These are phyloP conservation scores for Sclerotinia glacialis DNA, from an alignment of 2,329 filamentous ascomycete genomes.

Conservation along the genomic window DNA sequence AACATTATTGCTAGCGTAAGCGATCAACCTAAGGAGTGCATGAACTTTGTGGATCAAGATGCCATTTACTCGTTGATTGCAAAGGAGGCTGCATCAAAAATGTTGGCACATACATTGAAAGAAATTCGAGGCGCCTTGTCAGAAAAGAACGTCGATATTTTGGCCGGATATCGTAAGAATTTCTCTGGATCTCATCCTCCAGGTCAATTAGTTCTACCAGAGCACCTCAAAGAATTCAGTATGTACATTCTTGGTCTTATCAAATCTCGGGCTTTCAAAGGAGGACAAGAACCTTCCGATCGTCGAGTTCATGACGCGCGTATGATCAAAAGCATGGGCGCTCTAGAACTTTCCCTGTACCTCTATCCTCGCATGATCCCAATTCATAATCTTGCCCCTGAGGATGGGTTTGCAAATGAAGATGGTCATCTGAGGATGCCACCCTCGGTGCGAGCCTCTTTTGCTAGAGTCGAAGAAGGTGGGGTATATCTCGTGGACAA, in stretches of 20 bases:
- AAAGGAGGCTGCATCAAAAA: conserved; percentile 89
- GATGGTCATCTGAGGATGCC: conserved; percentile 80
- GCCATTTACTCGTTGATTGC: conserved; percentile 84
- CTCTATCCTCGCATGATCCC: conserved; percentile 93
- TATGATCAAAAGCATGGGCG: conserved; percentile 83
- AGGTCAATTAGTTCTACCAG: conserved; percentile 89
- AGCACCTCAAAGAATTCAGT: conserved; percentile 91
- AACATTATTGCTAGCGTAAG: conserved; percentile 93
- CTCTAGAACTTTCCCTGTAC: conserved; percentile 82
- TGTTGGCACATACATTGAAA: conserved; percentile 71
- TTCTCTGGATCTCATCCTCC: conserved; percentile 82
- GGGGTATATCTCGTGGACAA: conserved; percentile 95
- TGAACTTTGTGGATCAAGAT: conserved; percentile 96
- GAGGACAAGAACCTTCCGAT: conserved; percentile 85
- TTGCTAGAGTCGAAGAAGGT: conserved; percentile 83
- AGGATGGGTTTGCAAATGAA: conserved; percentile 91
- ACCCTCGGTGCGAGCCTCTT: conserved; percentile 74
- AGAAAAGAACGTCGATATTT: conserved; percentile 89
- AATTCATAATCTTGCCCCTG: conserved; percentile 81
- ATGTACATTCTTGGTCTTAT: conserved; percentile 93
- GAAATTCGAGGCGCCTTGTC: conserved; percentile 80
- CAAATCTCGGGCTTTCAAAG: conserved; percentile 92
- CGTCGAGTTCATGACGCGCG: conserved; percentile 88
- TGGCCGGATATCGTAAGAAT: conserved; percentile 89
- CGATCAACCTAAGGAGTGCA: conserved; percentile 75